phyloP scores from a whole-genome alignment of 768 basidiomycete species.

The Agrocybe praecox region DNA sequence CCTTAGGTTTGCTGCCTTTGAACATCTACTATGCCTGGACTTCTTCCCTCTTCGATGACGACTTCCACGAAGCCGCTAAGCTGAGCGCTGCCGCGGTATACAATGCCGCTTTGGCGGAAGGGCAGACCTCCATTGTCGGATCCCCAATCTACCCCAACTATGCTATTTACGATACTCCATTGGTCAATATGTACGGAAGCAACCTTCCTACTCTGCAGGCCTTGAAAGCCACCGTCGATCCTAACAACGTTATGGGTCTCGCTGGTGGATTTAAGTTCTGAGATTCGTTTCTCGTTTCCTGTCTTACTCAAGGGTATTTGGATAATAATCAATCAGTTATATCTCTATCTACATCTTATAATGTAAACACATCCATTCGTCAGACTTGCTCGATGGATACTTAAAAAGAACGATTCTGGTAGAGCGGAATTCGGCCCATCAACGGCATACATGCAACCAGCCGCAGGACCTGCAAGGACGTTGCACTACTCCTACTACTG shows the following conservation, averaged over 20 bases:
- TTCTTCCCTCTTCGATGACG: slow-evolving; percentile 14
- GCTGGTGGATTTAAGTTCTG: slow-evolving; percentile 66
- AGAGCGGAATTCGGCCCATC: too few relatives aligned
- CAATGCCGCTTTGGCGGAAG: slow-evolving; percentile 30
- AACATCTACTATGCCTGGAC: slow-evolving; percentile 28
- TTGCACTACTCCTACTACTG: too few relatives aligned
- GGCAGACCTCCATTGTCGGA: slow-evolving; percentile 35
- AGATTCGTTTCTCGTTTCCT: not conserved
- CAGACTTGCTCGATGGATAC: too few relatives aligned
- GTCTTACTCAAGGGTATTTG: too few relatives aligned
- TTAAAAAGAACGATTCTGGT: too few relatives aligned
- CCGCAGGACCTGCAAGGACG: too few relatives aligned
- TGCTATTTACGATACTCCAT: slow-evolving; percentile 51
- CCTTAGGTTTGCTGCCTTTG: slow-evolving; percentile 26
- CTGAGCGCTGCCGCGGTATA: slow-evolving; percentile 36
- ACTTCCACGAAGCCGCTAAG: slow-evolving; percentile 35
- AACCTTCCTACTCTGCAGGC: slow-evolving; percentile 42
- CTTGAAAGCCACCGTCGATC: slow-evolving; percentile 52
- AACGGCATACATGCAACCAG: too few relatives aligned
- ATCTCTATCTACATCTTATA: too few relatives aligned
- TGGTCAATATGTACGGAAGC: slow-evolving; percentile 50
- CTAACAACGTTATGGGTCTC: slow-evolving; percentile 61
- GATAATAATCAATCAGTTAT: too few relatives aligned
- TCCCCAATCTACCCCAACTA: slow-evolving; percentile 46
- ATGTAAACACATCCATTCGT: too few relatives aligned